These are phyloP conservation scores for Melampsora americana DNA, from an alignment of 1,284 basidiomycete species.

Conservation along the genomic window DNA sequence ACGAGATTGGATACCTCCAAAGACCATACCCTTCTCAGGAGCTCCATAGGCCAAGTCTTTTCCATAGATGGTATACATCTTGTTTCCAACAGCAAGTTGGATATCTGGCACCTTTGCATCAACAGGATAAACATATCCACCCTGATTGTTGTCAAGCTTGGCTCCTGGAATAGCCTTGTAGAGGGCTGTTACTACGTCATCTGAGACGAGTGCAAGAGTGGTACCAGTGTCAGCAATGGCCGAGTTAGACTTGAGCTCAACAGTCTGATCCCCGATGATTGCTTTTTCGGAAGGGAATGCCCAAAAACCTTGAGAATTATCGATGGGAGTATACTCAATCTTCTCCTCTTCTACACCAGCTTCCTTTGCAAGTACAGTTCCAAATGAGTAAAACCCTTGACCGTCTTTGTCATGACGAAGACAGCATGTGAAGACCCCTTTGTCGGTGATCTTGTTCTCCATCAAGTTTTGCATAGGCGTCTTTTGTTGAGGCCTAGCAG, in stretches of 20 bases:
- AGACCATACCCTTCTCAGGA: slow-evolving; percentile 53
- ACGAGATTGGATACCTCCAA: slow-evolving; percentile 56
- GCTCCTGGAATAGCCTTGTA: slow-evolving; percentile 54
- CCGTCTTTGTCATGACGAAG: slow-evolving; percentile 37
- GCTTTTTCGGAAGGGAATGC: slow-evolving; percentile 45
- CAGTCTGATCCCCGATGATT: slow-evolving; percentile 49
- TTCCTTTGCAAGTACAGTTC: slow-evolving; percentile 49
- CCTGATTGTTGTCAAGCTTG: slow-evolving; percentile 53
- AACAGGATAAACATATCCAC: slow-evolving; percentile 56
- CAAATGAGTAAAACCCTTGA: slow-evolving; percentile 55
- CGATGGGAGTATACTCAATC: slow-evolving; percentile 44
- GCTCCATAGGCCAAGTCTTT: slow-evolving; percentile 42
- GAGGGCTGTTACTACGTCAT: slow-evolving; percentile 52
- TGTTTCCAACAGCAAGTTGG: slow-evolving; percentile 54
- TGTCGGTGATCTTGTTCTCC: slow-evolving; percentile 52
- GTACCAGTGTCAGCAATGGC: slow-evolving; percentile 58
- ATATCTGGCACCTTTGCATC: slow-evolving; percentile 54
- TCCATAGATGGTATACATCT: slow-evolving; percentile 48
- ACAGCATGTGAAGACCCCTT: slow-evolving; percentile 46
- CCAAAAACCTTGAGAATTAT: slow-evolving; percentile 48
- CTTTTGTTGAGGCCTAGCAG: slow-evolving; percentile 53
- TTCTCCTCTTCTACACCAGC: slow-evolving; percentile 37
- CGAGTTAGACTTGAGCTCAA: slow-evolving; percentile 52
- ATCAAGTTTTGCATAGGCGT: slow-evolving; percentile 57
- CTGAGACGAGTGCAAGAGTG: slow-evolving; percentile 55